A percentile compares a stretch with the other conserved stretches of the same genome.
These are phyloP conservation scores for Lippia alba DNA, from an alignment of 305 asterid species.

Conservation along the genomic window DNA sequence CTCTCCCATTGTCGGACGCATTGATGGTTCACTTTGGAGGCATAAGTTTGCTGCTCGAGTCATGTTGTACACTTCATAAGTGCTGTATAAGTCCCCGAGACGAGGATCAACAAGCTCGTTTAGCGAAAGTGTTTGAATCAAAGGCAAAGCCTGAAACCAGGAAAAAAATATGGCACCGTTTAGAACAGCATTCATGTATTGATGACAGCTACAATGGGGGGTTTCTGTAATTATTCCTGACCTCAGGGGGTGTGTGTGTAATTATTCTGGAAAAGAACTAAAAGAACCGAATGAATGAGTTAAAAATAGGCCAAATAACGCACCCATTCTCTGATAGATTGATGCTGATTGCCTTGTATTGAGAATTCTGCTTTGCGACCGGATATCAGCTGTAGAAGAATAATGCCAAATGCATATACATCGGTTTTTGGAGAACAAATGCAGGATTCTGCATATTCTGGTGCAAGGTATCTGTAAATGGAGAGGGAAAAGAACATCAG, in stretches of 20 bases:
- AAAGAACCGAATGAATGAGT: not conserved
- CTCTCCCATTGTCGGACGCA: conserved; percentile 60
- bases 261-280: not conserved
- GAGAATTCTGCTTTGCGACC: conserved; percentile 49
- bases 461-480: conserved; percentile 57
- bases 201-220: too few relatives aligned
- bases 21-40: conserved; percentile 44
- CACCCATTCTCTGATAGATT: conserved; percentile 55
- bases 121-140: conserved; percentile 43
- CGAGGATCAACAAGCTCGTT: conserved; percentile 59
- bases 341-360: conserved; percentile 32
- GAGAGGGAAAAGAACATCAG: not conserved
- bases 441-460: conserved; percentile 47
- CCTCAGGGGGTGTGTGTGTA: too few relatives aligned
- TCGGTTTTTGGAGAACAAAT: conserved; percentile 49
- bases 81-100: conserved; percentile 44
- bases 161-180: not conserved
- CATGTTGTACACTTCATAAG: conserved; percentile 57
- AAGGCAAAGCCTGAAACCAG: conserved; percentile 53
- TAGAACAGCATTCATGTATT: too few relatives aligned
- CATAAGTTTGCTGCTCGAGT: conserved; percentile 55
- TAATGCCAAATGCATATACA: conserved; percentile 54
- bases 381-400: conserved; percentile 53
- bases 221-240: too few relatives aligned
- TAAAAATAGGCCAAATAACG: conserved; percentile 24